phyloP scores from a whole-genome alignment of 2,329 filamentous ascomycete genomes.

The Ceratocystis eucalypticola region DNA sequence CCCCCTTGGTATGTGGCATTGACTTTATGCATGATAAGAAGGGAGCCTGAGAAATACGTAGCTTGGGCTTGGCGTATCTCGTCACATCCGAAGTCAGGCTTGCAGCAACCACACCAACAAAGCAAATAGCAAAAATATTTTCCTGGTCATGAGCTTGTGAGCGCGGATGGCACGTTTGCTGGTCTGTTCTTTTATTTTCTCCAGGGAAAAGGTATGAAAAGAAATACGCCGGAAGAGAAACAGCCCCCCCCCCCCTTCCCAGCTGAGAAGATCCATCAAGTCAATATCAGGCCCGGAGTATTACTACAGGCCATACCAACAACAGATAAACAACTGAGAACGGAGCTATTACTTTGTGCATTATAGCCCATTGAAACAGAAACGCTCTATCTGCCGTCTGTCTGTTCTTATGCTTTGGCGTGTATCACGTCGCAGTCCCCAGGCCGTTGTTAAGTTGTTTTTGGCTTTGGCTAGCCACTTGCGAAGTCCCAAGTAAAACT shows the following conservation, averaged over 20 bases:
- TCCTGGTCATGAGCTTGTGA: not conserved
- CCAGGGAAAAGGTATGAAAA: not conserved
- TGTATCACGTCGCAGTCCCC: not conserved
- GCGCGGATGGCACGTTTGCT: not conserved
- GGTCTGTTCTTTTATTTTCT: not conserved
- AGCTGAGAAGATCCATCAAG: slow-evolving; percentile 1
- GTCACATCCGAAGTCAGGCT: slow-evolving; percentile 2
- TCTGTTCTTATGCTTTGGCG: not conserved
- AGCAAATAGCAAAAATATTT: not conserved
- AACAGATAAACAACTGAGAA: slow-evolving; percentile 1
- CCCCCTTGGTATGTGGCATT: not conserved
- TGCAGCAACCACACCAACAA: not conserved
- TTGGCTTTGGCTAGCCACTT: not conserved
- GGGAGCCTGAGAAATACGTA: not conserved
- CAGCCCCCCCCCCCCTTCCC: not conserved
- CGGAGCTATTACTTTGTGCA: not conserved
- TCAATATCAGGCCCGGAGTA: not conserved
- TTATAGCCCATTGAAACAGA: not conserved
- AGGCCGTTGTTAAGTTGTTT: not conserved
- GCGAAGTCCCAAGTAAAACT: not conserved
- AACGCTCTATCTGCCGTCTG: not conserved
- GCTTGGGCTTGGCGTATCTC: not conserved
- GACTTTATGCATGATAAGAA: slow-evolving; percentile 1
- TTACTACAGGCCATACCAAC: not conserved
- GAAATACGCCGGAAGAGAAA: not conserved